These are phyloP conservation scores for Geotrichum restrictum DNA, from an alignment of 1,139 yeast species.

Conservation along the genomic window DNA sequence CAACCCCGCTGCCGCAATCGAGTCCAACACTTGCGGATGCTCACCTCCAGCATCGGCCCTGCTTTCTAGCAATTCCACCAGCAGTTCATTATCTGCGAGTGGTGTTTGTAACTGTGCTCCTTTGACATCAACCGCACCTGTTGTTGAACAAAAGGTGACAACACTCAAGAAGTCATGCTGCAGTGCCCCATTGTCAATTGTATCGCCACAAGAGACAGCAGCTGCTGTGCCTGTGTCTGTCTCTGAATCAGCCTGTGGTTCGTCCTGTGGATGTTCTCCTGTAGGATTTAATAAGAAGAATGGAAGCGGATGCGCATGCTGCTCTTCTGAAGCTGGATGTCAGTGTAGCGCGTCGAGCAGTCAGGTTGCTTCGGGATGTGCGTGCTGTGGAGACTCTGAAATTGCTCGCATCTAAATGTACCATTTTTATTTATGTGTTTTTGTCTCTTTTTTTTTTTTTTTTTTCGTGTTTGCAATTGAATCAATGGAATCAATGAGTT, in stretches of 20 bases:
- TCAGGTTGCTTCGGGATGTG: constrained; percentile 13
- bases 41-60: background rate
- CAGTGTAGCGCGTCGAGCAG: constrained; percentile 10
- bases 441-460: too few species aligned
- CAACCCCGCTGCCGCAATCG: background rate
- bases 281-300: constrained; percentile 10
- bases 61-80: constrained; percentile 3
- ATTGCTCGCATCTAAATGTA: constrained; percentile 14
- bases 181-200: too few species aligned
- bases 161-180: too few species aligned
- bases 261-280: constrained; percentile 10
- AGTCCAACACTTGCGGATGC: background rate
- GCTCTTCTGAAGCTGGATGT: constrained; percentile 10
- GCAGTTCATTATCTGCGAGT: background rate
- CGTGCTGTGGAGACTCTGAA: constrained; percentile 16
- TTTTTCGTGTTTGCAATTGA: too few species aligned
- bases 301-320: constrained; percentile 10
- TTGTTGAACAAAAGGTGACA: too few species aligned
- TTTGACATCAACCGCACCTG: background rate
- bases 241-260: background rate
- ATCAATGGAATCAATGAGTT: too few species aligned
- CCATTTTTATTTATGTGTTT: too few species aligned
- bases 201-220: background rate
- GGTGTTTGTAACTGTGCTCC: background rate
- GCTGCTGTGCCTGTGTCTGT: background rate